Evolutionary conservation across 495 filamentous ascomycete genomes (phyloP).

Genomic region (Penicillium soppii): DNA sequence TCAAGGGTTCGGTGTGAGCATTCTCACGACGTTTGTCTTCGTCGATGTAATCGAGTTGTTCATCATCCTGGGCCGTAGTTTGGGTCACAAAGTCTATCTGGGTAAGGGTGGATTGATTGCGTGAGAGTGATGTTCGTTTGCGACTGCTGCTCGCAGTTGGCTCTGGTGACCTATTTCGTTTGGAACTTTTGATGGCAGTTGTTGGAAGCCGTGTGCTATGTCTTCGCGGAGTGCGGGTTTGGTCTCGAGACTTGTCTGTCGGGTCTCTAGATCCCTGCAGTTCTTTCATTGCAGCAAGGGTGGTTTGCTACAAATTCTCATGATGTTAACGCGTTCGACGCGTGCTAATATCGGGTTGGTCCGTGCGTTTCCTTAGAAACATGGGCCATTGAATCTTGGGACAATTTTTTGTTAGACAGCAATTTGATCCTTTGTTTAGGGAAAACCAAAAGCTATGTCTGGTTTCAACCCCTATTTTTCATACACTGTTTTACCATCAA

Average conservation of each 20-base stretch:
- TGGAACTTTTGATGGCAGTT: constrained; percentile 20
- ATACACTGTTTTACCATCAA: no score
- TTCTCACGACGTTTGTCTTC: not conserved
- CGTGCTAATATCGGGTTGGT: constrained; percentile 17
- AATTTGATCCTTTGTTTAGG: no score
- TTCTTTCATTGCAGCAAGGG: constrained; percentile 36
- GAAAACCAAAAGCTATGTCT: not conserved
- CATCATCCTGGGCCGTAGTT: constrained; percentile 25
- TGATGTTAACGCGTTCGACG: constrained; percentile 29
- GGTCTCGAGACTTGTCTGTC: constrained; percentile 17
- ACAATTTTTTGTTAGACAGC: no score
- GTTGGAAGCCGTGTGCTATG: constrained; percentile 15
- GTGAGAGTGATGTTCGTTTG: constrained; percentile 21
- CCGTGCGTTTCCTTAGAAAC: not conserved
- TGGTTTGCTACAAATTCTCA: not conserved
- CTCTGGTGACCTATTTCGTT: constrained; percentile 19
- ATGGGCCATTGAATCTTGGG: no score
- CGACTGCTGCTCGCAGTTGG: constrained; percentile 19
- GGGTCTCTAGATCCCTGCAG: constrained; percentile 12
- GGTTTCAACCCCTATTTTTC: no score
- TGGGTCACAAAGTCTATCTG: constrained; percentile 44
- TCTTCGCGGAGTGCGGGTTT: constrained; percentile 30
- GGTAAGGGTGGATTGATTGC: constrained; percentile 41
- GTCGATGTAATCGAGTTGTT: constrained; percentile 35
- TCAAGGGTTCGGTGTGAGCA: constrained; percentile 17